Percentiles rank a stretch among this genome's conserved stretches.
Evolutionary conservation across 441 rosid genomes (phyloP).

Genomic region (Pelargonium citronellum): DNA sequence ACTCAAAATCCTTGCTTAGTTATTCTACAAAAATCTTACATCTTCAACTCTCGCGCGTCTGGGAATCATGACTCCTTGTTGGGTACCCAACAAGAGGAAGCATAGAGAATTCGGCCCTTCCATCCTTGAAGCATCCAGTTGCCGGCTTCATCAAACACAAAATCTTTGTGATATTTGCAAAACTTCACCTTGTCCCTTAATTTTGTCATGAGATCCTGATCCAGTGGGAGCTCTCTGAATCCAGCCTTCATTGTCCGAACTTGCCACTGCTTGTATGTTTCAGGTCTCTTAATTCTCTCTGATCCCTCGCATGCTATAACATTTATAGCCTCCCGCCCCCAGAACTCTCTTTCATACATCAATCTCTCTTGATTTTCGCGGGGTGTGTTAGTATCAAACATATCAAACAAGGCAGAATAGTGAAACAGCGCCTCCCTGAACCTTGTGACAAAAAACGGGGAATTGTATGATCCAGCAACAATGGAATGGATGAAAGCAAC

Average conservation of each 20-base stretch:
- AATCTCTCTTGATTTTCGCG: neutral
- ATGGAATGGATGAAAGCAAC: slow-evolving; percentile 39
- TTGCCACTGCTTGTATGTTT: slow-evolving; percentile 7
- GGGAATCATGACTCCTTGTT: neutral
- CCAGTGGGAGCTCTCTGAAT: neutral
- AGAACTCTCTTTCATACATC: slow-evolving; percentile 3
- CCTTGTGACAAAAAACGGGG: neutral
- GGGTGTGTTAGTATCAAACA: neutral
- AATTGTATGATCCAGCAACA: neutral
- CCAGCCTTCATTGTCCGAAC: neutral
- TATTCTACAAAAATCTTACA: no score
- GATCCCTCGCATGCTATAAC: slow-evolving; percentile 1
- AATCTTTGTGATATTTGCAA: neutral
- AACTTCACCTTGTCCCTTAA: neutral
- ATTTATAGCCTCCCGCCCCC: neutral
- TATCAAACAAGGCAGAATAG: slow-evolving; percentile 3
- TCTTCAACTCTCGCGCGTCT: neutral
- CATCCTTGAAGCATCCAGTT: slow-evolving; percentile 3
- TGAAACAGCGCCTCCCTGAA: slow-evolving; percentile 8
- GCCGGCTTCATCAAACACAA: neutral
- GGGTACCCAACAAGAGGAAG: slow-evolving; percentile 1
- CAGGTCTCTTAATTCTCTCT: neutral
- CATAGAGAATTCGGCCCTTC: slow-evolving; percentile 5
- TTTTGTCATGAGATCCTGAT: neutral
- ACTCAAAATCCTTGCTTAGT: no score